phyloP scores from a whole-genome alignment of 2,329 filamentous ascomycete genomes.

The Escovopsis sp. region DNA sequence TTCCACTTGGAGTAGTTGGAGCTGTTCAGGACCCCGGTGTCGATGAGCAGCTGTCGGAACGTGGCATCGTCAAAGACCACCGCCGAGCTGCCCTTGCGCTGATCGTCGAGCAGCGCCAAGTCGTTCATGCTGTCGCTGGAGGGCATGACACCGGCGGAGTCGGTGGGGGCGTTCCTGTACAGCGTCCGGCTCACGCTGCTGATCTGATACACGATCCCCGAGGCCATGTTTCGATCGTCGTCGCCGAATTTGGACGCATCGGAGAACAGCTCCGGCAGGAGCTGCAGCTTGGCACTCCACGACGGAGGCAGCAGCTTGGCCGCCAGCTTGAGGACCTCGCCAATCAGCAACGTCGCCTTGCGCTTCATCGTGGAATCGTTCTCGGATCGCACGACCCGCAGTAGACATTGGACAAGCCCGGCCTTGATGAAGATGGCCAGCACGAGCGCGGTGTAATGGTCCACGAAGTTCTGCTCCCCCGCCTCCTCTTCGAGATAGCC shows the following conservation, averaged over 20 bases:
- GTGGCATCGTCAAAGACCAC: slow-evolving; percentile 43
- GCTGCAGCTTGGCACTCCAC: slow-evolving; percentile 73
- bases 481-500: slow-evolving; percentile 50
- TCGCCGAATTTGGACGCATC: slow-evolving; percentile 58
- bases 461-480: slow-evolving; percentile 70
- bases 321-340: slow-evolving; percentile 80
- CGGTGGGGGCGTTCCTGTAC: slow-evolving; percentile 56
- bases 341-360: slow-evolving; percentile 80
- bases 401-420: slow-evolving; percentile 49
- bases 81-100: slow-evolving; percentile 34
- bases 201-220: slow-evolving; percentile 90
- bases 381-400: slow-evolving; percentile 52
- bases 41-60: slow-evolving; percentile 50
- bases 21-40: slow-evolving; percentile 75
- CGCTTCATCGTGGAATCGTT: slow-evolving; percentile 60
- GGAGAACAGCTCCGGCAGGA: slow-evolving; percentile 73
- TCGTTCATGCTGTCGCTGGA: slow-evolving; percentile 32
- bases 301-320: slow-evolving; percentile 69
- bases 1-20: slow-evolving; percentile 94
- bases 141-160: slow-evolving; percentile 23
- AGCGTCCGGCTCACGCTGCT: slow-evolving; percentile 92
- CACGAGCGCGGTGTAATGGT: slow-evolving; percentile 85
- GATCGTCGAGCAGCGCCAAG: slow-evolving; percentile 38
- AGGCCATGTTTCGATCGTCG: slow-evolving; percentile 64
- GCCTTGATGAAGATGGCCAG: slow-evolving; percentile 74